Evolutionary conservation across 148 eudicot species (phyloP).

Genomic region (Oxyria digyna): DNA sequence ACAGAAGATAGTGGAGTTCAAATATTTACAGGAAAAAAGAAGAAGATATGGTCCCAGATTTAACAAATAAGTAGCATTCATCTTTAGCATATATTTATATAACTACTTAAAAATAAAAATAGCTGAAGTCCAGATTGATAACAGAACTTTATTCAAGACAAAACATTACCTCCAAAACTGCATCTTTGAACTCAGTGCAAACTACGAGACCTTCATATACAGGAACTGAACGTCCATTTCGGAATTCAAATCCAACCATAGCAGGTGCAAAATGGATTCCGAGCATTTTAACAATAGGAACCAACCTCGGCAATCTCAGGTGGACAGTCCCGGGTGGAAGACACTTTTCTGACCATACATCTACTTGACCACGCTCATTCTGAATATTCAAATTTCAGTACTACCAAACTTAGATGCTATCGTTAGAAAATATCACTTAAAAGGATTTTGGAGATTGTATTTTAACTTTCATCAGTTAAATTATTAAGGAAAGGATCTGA

Average conservation of each 20-base stretch:
- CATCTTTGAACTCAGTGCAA: constrained; percentile 71
- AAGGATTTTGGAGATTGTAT: neutral
- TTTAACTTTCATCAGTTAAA: neutral
- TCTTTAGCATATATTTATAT: no score
- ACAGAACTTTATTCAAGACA: neutral
- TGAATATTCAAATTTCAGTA: constrained; percentile 15
- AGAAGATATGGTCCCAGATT: no score
- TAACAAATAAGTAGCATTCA: no score
- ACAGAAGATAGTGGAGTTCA: neutral
- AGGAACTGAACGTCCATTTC: constrained; percentile 73
- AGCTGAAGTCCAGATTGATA: constrained; percentile 4
- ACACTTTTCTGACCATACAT: constrained; percentile 99
- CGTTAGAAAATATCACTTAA: neutral
- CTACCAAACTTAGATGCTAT: neutral
- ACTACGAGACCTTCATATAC: constrained; percentile 89
- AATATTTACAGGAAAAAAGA: no score
- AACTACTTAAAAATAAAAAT: neutral
- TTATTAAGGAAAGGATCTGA: constrained; percentile 11
- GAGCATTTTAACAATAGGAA: constrained; percentile 58
- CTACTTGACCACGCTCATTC: constrained; percentile 98
- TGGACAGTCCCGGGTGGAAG: constrained; percentile 97
- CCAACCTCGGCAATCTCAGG: constrained; percentile 71
- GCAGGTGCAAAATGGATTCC: constrained; percentile 87
- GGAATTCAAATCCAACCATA: constrained; percentile 98
- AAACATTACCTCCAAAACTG: constrained; percentile 61